A percentile compares a stretch with the other conserved stretches of the same genome.
These are phyloP conservation scores for Populus hybrid DNA, from an alignment of 441 rosid genomes.

Conservation along the genomic window DNA sequence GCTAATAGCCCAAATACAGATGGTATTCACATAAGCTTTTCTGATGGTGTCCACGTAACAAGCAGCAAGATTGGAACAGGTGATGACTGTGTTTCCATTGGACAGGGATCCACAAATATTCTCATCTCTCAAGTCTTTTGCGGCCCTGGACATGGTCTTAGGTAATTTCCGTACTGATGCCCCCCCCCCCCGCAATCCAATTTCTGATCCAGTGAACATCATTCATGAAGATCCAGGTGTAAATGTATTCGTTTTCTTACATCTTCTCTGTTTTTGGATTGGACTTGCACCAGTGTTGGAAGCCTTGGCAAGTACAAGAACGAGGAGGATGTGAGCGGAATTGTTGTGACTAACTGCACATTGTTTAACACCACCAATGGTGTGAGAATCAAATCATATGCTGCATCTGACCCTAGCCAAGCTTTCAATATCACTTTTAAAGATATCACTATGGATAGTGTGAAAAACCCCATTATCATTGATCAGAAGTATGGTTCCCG, in stretches of 20 bases:
- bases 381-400: conserved; percentile 77
- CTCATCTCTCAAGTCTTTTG: conserved; percentile 51
- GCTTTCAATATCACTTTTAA: conserved; percentile 47
- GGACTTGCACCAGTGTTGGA: conserved; percentile 50
- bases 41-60: conserved; percentile 37
- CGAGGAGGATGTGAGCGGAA: conserved; percentile 61
- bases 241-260: not conserved
- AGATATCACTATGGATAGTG: conserved; percentile 57
- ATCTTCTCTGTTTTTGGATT: not conserved
- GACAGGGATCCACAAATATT: conserved; percentile 53
- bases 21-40: conserved; percentile 71
- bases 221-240: not conserved
- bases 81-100: conserved; percentile 62
- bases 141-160: conserved; percentile 86
- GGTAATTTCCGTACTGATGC: conserved; percentile 25
- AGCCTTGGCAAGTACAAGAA: conserved; percentile 70
- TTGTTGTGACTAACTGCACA: conserved; percentile 54
- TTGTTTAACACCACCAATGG: conserved; percentile 45
- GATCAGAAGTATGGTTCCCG: conserved; percentile 40
- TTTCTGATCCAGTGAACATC: not conserved
- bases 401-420: conserved; percentile 51
- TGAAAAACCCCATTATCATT: conserved; percentile 67
- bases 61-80: conserved; percentile 48
- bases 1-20: conserved; percentile 84
- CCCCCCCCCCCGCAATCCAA: not conserved